phyloP scores from a whole-genome alignment of 495 filamentous ascomycete genomes.

The Penicillium lividum region DNA sequence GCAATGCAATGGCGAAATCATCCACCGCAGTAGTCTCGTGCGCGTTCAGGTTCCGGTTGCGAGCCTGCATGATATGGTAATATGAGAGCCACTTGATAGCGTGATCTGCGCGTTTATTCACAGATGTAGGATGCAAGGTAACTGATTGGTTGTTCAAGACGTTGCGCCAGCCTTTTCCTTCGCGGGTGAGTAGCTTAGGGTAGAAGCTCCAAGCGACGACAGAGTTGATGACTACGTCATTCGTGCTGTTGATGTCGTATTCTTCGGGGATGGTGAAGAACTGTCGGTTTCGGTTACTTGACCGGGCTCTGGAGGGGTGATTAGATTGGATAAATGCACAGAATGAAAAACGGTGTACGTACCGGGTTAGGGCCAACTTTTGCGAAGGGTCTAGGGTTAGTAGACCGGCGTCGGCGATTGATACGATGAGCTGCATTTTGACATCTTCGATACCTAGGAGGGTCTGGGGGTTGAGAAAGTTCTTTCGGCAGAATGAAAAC shows the following conservation, averaged over 20 bases:
- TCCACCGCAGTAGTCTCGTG: constrained; percentile 85
- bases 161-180: constrained; percentile 89
- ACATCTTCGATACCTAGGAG: constrained; percentile 90
- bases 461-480: constrained; percentile 81
- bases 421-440: constrained; percentile 83
- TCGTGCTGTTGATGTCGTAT: constrained; percentile 71
- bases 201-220: constrained; percentile 93
- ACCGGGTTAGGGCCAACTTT: constrained; percentile 62
- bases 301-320: constrained; percentile 40
- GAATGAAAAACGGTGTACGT: constrained; percentile 16
- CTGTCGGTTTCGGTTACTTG: constrained; percentile 59
- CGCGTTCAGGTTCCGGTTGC: constrained; percentile 78
- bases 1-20: constrained; percentile 75
- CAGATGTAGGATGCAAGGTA: constrained; percentile 77
- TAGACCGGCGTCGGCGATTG: constrained; percentile 79
- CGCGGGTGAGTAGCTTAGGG: constrained; percentile 82
- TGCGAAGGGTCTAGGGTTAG: constrained; percentile 71
- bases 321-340: constrained; percentile 25
- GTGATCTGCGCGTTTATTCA: constrained; percentile 71
- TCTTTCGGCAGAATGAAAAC: constrained; percentile 86
- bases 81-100: constrained; percentile 79
- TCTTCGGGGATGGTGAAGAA: constrained; percentile 79
- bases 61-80: constrained; percentile 93
- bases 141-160: constrained; percentile 87
- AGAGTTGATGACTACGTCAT: constrained; percentile 73